Percentiles rank a stretch among this genome's conserved stretches.
Conservation (phyloP, 1,284 basidiomycete species). For the Moesziomyces parantarcticus region DNA sequence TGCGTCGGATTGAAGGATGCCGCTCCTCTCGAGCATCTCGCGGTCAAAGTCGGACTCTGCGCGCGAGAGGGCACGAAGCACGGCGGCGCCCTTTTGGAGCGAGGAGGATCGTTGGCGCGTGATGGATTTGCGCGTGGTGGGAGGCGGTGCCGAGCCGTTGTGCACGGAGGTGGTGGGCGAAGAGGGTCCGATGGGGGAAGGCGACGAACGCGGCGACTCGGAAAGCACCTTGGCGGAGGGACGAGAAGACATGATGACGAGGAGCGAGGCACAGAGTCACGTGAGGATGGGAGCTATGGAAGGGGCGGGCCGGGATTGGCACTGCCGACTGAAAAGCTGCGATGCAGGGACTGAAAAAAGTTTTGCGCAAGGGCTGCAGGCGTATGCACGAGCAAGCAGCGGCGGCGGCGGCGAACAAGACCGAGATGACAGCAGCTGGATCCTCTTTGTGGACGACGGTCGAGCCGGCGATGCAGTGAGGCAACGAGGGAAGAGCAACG, state of each 20-base stretch:
- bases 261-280: not conserved
- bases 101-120: slow-evolving; percentile 58
- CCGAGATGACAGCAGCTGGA: no score
- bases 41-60: slow-evolving; percentile 55
- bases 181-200: slow-evolving; percentile 16
- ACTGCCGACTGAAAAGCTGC: no score
- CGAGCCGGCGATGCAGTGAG: not conserved
- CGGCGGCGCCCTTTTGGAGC: slow-evolving; percentile 63
- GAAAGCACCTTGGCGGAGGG: slow-evolving; percentile 24
- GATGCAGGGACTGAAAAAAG: no score
- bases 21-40: slow-evolving; percentile 32
- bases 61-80: slow-evolving; percentile 59
- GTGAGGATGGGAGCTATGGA: not conserved
- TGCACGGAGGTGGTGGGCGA: slow-evolving; percentile 1
- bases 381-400: no score
- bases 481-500: not conserved
- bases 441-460: no score
- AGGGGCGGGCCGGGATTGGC: not conserved
- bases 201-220: slow-evolving; percentile 37
- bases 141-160: slow-evolving; percentile 5
- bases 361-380: no score
- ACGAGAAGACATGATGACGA: slow-evolving; percentile 17
- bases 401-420: no score
- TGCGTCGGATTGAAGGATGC: slow-evolving; percentile 10
- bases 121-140: slow-evolving; percentile 12